phyloP scores from a whole-genome alignment of 805 yeast genomes.

The Hanseniaspora thailandica region DNA sequence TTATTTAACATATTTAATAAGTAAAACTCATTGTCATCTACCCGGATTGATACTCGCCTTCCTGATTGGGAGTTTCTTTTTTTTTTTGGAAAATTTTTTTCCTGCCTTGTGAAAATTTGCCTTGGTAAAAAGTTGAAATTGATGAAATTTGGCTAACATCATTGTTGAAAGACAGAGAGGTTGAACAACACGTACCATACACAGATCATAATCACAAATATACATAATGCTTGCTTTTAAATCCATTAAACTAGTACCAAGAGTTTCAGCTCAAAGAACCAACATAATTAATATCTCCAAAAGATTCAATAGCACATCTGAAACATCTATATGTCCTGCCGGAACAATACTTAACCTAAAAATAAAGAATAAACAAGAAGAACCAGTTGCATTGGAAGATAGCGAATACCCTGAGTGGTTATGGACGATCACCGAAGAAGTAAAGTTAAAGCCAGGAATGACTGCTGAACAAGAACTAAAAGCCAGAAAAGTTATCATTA shows the following conservation, averaged over 20 bases:
- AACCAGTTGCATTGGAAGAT: conserved; percentile 79
- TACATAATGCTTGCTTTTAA: background rate
- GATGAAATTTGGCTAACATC: no score
- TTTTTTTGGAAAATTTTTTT: background rate
- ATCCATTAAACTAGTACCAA: background rate
- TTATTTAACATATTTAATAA: background rate
- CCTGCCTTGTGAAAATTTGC: no score
- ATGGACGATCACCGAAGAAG: conserved; percentile 69
- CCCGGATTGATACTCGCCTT: background rate
- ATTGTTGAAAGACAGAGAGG: no score
- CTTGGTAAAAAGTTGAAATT: background rate
- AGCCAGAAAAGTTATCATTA: conserved; percentile 48
- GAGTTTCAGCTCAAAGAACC: background rate
- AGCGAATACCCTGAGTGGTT: conserved; percentile 89
- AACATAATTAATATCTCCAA: background rate
- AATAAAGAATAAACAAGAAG: conserved; percentile 68
- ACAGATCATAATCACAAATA: background rate
- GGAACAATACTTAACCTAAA: conserved; percentile 66
- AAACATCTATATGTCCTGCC: conserved; percentile 45
- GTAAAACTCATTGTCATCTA: no score
- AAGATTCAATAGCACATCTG: background rate
- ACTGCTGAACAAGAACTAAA: conserved; percentile 51
- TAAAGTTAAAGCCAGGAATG: conserved; percentile 46
- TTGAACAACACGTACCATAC: background rate
- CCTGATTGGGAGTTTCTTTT: no score